A percentile compares a stretch with the other conserved stretches of the same genome.
Evolutionary conservation across 805 yeast genomes (phyloP).

Genomic region (Zygosaccharomyces bisporus): DNA sequence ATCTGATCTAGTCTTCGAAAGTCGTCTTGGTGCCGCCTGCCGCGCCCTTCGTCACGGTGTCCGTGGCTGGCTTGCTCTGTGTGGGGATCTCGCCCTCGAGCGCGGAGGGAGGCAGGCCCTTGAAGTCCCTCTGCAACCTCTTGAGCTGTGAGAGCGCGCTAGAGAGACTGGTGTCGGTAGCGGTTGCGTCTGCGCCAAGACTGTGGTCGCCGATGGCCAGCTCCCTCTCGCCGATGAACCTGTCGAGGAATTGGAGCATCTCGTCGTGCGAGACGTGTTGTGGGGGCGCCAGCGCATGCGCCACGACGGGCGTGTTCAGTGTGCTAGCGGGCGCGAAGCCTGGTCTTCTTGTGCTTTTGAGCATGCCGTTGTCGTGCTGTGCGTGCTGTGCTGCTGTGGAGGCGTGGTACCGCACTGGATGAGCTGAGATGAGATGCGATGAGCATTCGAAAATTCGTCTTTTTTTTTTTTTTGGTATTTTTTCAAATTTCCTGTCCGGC

Average conservation of each 20-base stretch:
- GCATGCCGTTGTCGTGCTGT: too few species aligned
- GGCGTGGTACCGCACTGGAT: background rate
- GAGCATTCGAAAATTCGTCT: background rate
- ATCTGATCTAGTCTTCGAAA: conserved; percentile 26
- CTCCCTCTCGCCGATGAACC: conserved; percentile 30
- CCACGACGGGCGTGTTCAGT: conserved; percentile 30
- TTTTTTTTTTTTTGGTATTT: too few species aligned
- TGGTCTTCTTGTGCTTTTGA: conserved; percentile 27
- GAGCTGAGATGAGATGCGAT: conserved; percentile 4
- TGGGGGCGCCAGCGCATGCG: conserved; percentile 25
- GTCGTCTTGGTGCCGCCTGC: conserved; percentile 33
- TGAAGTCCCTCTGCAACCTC: conserved; percentile 70
- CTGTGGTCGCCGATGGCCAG: conserved; percentile 13
- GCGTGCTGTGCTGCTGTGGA: background rate
- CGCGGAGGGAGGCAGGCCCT: conserved; percentile 69
- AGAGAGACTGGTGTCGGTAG: conserved; percentile 30
- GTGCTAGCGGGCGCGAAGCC: conserved; percentile 19
- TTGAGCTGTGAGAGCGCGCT: conserved; percentile 52
- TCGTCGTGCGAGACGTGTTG: conserved; percentile 29
- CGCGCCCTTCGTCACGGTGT: conserved; percentile 19
- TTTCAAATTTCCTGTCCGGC: conserved; percentile 5
- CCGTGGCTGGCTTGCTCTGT: conserved; percentile 8
- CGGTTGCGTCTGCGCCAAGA: conserved; percentile 12
- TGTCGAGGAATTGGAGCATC: conserved; percentile 27
- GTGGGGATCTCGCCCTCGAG: conserved; percentile 9